A percentile compares a stretch with the other conserved stretches of the same genome.
These are phyloP conservation scores for Viola pubescens DNA, from an alignment of 441 rosid species.

Conservation along the genomic window DNA sequence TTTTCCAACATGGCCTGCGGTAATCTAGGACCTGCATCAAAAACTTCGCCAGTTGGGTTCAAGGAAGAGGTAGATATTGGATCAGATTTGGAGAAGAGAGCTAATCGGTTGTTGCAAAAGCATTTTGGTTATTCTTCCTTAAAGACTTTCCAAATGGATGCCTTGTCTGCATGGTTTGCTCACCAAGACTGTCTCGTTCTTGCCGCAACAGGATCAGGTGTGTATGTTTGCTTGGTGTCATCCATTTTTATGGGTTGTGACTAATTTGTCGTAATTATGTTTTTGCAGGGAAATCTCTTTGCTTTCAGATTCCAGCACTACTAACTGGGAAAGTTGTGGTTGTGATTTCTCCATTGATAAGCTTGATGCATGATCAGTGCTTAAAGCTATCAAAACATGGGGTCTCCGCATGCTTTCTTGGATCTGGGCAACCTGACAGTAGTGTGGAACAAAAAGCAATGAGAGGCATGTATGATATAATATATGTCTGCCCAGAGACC, in stretches of 20 bases:
- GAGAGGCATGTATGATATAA: slow-evolving; percentile 67
- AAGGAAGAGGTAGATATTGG: slow-evolving; percentile 29
- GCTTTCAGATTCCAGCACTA: slow-evolving; percentile 92
- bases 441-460: slow-evolving; percentile 75
- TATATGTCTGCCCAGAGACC: slow-evolving; percentile 91
- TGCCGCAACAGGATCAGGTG: slow-evolving; percentile 94
- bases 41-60: slow-evolving; percentile 18
- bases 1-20: slow-evolving; percentile 1
- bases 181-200: slow-evolving; percentile 79
- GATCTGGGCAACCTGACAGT: slow-evolving; percentile 90
- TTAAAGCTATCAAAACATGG: slow-evolving; percentile 67
- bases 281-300: slow-evolving; percentile 72
- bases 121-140: slow-evolving; percentile 57
- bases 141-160: slow-evolving; percentile 75
- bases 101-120: slow-evolving; percentile 34
- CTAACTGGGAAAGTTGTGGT: slow-evolving; percentile 71
- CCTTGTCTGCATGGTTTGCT: slow-evolving; percentile 64
- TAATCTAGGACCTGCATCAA: slow-evolving; percentile 14
- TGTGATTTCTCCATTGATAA: slow-evolving; percentile 86
- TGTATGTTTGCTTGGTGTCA: slow-evolving; percentile 3
- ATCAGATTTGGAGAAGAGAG: slow-evolving; percentile 55
- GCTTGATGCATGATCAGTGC: slow-evolving; percentile 97
- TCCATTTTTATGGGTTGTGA: slow-evolving; percentile 1
- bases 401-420: slow-evolving; percentile 90
- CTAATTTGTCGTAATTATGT: slow-evolving; percentile 8